Percentiles rank a stretch among this genome's conserved stretches.
phyloP scores from a whole-genome alignment of 2,329 filamentous ascomycete genomes.

The Cephalotrichum gorgonifer region DNA sequence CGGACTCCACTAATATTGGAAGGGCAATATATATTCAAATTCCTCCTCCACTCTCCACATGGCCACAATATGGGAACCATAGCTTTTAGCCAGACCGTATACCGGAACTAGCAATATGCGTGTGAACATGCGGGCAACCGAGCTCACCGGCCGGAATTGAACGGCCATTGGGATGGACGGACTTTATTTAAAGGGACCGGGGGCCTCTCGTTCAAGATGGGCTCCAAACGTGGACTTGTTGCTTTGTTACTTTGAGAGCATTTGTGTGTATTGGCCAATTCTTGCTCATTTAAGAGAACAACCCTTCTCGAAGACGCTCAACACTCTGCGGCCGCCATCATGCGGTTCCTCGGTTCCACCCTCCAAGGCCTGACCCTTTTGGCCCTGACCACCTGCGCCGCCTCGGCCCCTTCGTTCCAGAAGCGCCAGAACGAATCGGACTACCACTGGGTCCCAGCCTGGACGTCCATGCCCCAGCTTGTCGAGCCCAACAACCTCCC shows the following conservation, averaged over 20 bases:
- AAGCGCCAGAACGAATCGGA: conserved; percentile 10
- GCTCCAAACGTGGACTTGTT: background rate
- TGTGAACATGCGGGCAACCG: background rate
- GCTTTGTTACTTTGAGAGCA: background rate
- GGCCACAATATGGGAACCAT: background rate
- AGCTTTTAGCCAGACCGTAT: background rate
- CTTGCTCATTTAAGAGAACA: background rate
- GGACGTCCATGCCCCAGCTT: conserved; percentile 57
- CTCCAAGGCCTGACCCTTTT: conserved; percentile 9
- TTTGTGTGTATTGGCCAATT: background rate
- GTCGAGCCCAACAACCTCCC: conserved; percentile 54
- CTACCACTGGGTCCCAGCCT: conserved; percentile 50
- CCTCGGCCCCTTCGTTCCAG: conserved; percentile 1
- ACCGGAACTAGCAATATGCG: background rate
- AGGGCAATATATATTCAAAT: background rate
- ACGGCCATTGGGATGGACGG: too few species aligned
- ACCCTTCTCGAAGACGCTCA: background rate
- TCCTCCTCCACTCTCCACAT: background rate
- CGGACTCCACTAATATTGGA: background rate
- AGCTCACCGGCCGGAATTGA: too few species aligned
- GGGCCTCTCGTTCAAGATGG: background rate
- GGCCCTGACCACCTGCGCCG: conserved; percentile 4
- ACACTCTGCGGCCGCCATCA: background rate
- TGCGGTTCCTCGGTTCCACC: conserved; percentile 2
- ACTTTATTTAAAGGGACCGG: background rate